These are phyloP conservation scores for Eucalyptus regnans DNA, from an alignment of 345 rosid species.

Conservation along the genomic window DNA sequence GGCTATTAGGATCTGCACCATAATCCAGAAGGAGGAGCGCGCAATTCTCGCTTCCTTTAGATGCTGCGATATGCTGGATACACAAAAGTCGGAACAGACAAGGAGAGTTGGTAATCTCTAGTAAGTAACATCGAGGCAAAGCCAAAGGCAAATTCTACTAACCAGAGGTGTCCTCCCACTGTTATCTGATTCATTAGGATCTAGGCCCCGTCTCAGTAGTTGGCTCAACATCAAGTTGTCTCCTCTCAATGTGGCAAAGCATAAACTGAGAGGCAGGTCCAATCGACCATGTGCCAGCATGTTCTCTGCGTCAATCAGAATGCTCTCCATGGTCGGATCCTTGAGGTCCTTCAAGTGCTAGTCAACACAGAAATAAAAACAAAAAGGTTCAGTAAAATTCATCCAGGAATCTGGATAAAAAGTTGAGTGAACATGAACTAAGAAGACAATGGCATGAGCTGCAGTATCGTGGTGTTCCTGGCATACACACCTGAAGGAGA, in stretches of 20 bases:
- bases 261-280: constrained; percentile 75
- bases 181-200: constrained; percentile 79
- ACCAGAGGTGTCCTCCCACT: constrained; percentile 77
- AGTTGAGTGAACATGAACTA: background rate
- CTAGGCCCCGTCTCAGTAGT: constrained; percentile 63
- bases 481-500: background rate
- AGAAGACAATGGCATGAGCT: background rate
- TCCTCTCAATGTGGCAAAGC: constrained; percentile 70
- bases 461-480: background rate
- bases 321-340: constrained; percentile 60
- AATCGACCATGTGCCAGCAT: constrained; percentile 68
- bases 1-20: constrained; percentile 53
- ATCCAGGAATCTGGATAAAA: background rate
- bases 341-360: constrained; percentile 53
- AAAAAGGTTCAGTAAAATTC: background rate
- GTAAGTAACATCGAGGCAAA: background rate
- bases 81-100: background rate
- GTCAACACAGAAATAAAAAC: background rate
- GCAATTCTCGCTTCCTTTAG: constrained; percentile 67
- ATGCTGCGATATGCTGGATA: constrained; percentile 76
- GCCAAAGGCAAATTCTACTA: constrained; percentile 16
- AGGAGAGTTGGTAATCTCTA: background rate
- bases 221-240: constrained; percentile 67
- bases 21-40: constrained; percentile 59
- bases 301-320: constrained; percentile 58